Conservation (phyloP, 1,284 basidiomycete genomes). For the Cryptococcus sp. region DNA sequence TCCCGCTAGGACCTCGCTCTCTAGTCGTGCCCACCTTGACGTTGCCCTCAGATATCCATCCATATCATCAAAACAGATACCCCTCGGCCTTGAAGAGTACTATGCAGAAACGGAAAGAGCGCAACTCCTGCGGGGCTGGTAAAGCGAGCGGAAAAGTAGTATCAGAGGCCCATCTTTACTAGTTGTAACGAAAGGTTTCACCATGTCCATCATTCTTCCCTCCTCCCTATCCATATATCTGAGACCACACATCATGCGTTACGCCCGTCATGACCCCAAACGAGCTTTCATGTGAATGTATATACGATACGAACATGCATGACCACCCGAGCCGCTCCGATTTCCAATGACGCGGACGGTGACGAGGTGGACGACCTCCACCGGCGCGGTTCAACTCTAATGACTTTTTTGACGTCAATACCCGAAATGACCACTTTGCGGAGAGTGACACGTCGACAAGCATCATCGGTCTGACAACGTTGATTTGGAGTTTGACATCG, state of each 20-base stretch:
- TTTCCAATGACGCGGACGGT: background rate
- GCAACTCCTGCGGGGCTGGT: constrained; percentile 7
- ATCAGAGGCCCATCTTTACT: no score
- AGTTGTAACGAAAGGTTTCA: background rate
- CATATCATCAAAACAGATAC: background rate
- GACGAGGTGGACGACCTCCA: constrained; percentile 9
- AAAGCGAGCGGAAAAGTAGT: background rate
- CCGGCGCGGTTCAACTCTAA: background rate
- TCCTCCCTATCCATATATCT: background rate
- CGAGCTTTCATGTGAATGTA: no score
- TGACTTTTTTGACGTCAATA: no score
- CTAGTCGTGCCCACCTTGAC: background rate
- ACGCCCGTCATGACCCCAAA: no score
- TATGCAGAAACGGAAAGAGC: constrained; percentile 9
- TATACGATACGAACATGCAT: no score
- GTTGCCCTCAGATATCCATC: background rate
- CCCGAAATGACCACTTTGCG: background rate
- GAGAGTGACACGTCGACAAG: background rate
- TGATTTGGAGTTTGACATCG: no score
- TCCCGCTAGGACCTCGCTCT: background rate
- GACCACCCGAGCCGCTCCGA: background rate
- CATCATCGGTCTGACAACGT: background rate
- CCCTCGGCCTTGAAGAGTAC: constrained; percentile 8
- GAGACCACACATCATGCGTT: no score
- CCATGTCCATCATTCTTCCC: constrained; percentile 2